These are phyloP conservation scores for Mycena vulgaris DNA, from an alignment of 768 basidiomycete genomes.

Conservation along the genomic window DNA sequence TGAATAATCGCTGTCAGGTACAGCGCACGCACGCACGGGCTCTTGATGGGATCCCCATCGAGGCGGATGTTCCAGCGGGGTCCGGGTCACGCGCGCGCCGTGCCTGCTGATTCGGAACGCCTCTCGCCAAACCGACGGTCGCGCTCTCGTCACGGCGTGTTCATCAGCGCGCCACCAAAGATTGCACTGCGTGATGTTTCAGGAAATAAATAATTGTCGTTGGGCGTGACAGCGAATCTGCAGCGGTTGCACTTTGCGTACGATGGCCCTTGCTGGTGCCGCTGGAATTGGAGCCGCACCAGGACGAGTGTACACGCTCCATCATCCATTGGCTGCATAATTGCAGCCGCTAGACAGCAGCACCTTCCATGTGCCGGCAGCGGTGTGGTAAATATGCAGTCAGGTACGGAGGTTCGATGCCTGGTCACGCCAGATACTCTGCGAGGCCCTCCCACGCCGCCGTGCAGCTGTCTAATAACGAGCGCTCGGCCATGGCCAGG, in stretches of 20 bases:
- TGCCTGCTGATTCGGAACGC: neutral
- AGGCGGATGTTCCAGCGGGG: neutral
- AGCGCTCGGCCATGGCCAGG: conserved; percentile 64
- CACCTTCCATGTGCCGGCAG: conserved; percentile 9
- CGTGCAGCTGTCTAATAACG: conserved; percentile 68
- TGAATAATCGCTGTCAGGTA: conserved; percentile 6
- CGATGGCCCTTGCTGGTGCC: neutral
- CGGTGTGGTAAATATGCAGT: neutral
- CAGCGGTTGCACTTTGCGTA: neutral
- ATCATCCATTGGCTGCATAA: conserved; percentile 24
- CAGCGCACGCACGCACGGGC: neutral
- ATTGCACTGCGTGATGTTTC: conserved; percentile 6
- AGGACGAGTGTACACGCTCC: neutral
- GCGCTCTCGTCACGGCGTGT: neutral
- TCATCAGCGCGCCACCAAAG: conserved; percentile 24
- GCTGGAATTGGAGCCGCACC: conserved; percentile 10
- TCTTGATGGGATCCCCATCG: neutral
- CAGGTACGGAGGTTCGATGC: conserved; percentile 6
- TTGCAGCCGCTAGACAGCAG: conserved; percentile 2
- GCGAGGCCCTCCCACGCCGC: conserved; percentile 56
- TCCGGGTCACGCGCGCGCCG: conserved; percentile 6
- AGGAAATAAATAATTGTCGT: conserved; percentile 13
- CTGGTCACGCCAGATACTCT: conserved; percentile 17
- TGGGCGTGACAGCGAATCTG: neutral
- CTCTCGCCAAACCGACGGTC: neutral